A percentile compares a stretch with the other conserved stretches of the same genome.
phyloP scores from a whole-genome alignment of 2,329 filamentous ascomycete genomes.

The Apiospora rasikravindrae region DNA sequence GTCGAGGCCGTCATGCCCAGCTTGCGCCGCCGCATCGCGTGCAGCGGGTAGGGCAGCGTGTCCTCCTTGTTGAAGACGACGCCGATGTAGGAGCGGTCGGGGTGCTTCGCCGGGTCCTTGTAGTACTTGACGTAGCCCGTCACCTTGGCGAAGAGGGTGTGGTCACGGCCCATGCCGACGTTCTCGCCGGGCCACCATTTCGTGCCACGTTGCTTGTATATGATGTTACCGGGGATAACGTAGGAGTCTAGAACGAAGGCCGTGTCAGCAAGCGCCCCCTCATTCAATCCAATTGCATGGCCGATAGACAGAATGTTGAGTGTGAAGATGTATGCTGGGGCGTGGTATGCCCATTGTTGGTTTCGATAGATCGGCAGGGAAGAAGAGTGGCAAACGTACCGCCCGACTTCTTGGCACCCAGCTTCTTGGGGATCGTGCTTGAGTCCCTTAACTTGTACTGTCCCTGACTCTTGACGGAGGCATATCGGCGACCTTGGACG shows the following conservation, averaged over 20 bases:
- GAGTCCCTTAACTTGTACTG: constrained; percentile 69
- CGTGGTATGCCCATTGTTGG: not conserved
- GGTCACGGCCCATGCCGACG: constrained; percentile 91
- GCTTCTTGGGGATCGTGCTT: constrained; percentile 74
- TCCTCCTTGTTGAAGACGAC: constrained; percentile 86
- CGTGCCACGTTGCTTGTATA: constrained; percentile 95
- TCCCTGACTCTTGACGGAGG: constrained; percentile 68
- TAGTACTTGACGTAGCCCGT: constrained; percentile 97
- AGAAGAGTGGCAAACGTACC: constrained; percentile 58
- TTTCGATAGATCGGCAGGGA: not conserved
- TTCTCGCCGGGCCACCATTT: constrained; percentile 96
- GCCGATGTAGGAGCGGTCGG: constrained; percentile 92
- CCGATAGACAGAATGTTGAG: not conserved
- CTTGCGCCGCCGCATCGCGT: constrained; percentile 75
- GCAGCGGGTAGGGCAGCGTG: constrained; percentile 75
- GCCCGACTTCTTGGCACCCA: constrained; percentile 92
- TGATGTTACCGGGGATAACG: constrained; percentile 95
- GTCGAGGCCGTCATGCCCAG: constrained; percentile 72
- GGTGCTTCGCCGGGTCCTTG: constrained; percentile 80
- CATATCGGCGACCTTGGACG: constrained; percentile 58
- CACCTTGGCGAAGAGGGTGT: constrained; percentile 88
- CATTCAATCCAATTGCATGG: not conserved
- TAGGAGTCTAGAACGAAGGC: constrained; percentile 71
- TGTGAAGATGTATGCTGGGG: not conserved
- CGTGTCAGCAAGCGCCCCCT: constrained; percentile 19